Conservation (phyloP, 208 protist species). For the Crithidia sp. region DNA sequence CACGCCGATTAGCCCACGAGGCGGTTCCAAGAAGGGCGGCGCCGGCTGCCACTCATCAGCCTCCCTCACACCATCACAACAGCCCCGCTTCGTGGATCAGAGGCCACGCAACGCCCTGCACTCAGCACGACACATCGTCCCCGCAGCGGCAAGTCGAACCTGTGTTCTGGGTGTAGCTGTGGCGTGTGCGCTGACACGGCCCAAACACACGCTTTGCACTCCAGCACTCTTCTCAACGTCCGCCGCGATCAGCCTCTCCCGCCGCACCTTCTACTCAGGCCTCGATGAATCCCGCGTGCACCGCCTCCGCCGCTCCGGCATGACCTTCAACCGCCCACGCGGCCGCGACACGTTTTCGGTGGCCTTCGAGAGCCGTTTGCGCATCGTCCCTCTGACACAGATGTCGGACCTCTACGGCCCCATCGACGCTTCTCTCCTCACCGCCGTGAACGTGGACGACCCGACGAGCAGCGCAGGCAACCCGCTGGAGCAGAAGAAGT, state of each 20-base stretch:
- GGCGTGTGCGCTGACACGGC: background rate
- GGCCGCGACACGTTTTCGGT: constrained; percentile 79
- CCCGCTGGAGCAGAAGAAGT: constrained; percentile 41
- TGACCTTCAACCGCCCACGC: constrained; percentile 79
- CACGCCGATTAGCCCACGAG: too few relatives aligned
- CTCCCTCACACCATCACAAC: too few relatives aligned
- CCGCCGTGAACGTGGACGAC: constrained; percentile 27
- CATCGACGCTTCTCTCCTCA: constrained; percentile 27
- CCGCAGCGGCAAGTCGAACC: background rate
- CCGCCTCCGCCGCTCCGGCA: constrained; percentile 60
- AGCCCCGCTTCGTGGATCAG: too few relatives aligned
- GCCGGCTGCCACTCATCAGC: too few relatives aligned
- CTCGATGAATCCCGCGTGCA: constrained; percentile 73
- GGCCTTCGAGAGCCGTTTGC: constrained; percentile 74
- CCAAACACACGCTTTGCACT: background rate
- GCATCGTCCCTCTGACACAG: constrained; percentile 33
- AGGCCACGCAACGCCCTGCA: too few relatives aligned
- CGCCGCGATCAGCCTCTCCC: background rate
- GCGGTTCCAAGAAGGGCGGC: too few relatives aligned
- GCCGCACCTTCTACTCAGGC: constrained; percentile 68
- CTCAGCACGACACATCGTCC: too few relatives aligned
- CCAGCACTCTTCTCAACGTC: background rate
- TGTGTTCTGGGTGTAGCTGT: too few relatives aligned
- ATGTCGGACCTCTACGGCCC: constrained; percentile 38
- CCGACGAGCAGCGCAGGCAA: constrained; percentile 49